Conservation (phyloP, 306 rosid species). For the Cucurbita argyrosperma region DNA sequence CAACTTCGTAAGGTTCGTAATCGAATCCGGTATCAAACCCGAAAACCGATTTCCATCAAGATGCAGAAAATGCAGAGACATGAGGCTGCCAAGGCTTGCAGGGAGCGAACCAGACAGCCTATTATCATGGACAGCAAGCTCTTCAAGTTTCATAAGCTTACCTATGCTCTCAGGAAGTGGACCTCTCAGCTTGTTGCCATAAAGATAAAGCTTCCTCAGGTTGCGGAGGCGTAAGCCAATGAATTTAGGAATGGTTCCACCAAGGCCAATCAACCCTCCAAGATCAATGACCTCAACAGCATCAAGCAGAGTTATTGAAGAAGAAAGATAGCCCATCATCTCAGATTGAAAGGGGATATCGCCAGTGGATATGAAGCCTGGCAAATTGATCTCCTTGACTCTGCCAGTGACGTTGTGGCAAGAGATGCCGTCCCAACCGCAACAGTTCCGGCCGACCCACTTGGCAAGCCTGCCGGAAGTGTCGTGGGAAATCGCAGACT, state of each 20-base stretch:
- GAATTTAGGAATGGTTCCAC: neutral
- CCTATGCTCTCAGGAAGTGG: slow-evolving; percentile 50
- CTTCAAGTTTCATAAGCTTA: slow-evolving; percentile 40
- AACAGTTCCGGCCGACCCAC: slow-evolving; percentile 42
- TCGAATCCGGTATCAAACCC: slow-evolving; percentile 59
- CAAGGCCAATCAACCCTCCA: neutral
- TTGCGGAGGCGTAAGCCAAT: slow-evolving; percentile 18
- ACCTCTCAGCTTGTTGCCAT: slow-evolving; percentile 47
- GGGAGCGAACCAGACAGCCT: slow-evolving; percentile 68
- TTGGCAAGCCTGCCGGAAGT: slow-evolving; percentile 35
- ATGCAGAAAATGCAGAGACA: slow-evolving; percentile 56
- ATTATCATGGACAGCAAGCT: slow-evolving; percentile 43
- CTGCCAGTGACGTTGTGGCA: slow-evolving; percentile 41
- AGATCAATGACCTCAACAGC: slow-evolving; percentile 40
- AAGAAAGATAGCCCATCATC: slow-evolving; percentile 37
- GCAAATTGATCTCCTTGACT: slow-evolving; percentile 36
- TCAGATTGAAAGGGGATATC: slow-evolving; percentile 27
- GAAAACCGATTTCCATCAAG: slow-evolving; percentile 66
- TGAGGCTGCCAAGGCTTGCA: slow-evolving; percentile 49
- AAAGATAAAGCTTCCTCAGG: slow-evolving; percentile 38
- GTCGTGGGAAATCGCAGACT: slow-evolving; percentile 36
- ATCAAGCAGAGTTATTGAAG: slow-evolving; percentile 37
- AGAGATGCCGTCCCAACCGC: slow-evolving; percentile 50
- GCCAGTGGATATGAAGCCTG: slow-evolving; percentile 38
- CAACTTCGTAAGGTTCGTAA: slow-evolving; percentile 67